phyloP scores from a whole-genome alignment of 78 protist species.

The Speleostelium caveatum region DNA sequence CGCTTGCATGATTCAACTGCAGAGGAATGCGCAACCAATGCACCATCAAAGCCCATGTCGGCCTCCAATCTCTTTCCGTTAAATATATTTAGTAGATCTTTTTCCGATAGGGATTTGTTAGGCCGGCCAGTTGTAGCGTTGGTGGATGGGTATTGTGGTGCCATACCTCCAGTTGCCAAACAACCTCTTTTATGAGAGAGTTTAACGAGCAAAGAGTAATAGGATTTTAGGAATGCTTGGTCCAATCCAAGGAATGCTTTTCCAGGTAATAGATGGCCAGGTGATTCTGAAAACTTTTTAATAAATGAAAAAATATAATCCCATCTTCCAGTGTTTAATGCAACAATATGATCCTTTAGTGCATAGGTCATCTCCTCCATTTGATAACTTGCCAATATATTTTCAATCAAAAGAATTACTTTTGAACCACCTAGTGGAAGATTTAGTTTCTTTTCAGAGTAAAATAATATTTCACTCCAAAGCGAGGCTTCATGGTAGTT shows the following conservation, averaged over 20 bases:
- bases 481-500: conserved; percentile 72
- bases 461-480: conserved; percentile 61
- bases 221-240: conserved; percentile 73
- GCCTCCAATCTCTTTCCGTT: conserved; percentile 80
- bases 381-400: conserved; percentile 84
- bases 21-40: conserved; percentile 72
- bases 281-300: conserved; percentile 65
- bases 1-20: conserved; percentile 29
- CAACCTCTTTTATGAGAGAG: conserved; percentile 81
- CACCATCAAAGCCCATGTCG: conserved; percentile 83
- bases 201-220: conserved; percentile 67
- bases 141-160: conserved; percentile 78
- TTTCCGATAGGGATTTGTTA: conserved; percentile 43
- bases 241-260: conserved; percentile 57
- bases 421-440: conserved; percentile 45
- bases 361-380: conserved; percentile 88
- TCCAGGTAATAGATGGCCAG: conserved; percentile 59
- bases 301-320: conserved; percentile 85
- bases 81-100: conserved; percentile 6
- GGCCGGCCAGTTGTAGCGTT: not conserved
- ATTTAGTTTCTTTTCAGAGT: conserved; percentile 19
- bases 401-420: conserved; percentile 84
- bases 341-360: conserved; percentile 76
- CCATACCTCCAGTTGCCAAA: conserved; percentile 89
- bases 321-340: conserved; percentile 89